Evolutionary conservation across 768 basidiomycete species (phyloP).

Genomic region (Leccinum subtestaceum): DNA sequence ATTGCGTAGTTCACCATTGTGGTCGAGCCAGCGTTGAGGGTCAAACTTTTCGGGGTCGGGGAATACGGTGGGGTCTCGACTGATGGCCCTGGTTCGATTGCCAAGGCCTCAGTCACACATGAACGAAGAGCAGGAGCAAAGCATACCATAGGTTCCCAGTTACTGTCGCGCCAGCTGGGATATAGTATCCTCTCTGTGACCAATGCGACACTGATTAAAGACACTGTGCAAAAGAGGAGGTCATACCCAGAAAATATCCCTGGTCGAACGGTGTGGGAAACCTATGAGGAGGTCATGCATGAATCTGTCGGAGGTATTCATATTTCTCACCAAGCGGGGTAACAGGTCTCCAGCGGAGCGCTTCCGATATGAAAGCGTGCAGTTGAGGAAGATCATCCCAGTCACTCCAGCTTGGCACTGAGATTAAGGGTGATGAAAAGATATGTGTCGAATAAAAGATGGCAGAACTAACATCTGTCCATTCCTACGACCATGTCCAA

Average conservation of each 20-base stretch:
- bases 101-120: background rate
- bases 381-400: conserved; percentile 33
- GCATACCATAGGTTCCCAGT: conserved; percentile 23
- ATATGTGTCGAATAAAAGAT: background rate
- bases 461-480: conserved; percentile 23
- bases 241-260: conserved; percentile 60
- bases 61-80: conserved; percentile 53
- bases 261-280: conserved; percentile 59
- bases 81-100: conserved; percentile 40
- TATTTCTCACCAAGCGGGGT: conserved; percentile 21
- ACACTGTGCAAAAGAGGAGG: conserved; percentile 12
- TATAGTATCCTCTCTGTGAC: conserved; percentile 18
- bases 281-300: conserved; percentile 20
- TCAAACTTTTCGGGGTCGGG: conserved; percentile 56
- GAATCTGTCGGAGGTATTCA: too few species aligned
- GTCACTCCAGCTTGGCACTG: conserved; percentile 40
- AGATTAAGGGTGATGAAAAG: background rate
- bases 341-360: conserved; percentile 38
- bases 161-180: conserved; percentile 25
- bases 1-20: conserved; percentile 42
- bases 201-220: conserved; percentile 10
- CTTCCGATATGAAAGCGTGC: conserved; percentile 37
- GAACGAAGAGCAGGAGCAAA: background rate
- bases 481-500: conserved; percentile 50
- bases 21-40: conserved; percentile 53